Percentiles rank a stretch among this genome's conserved stretches.
phyloP scores from a whole-genome alignment of 2,329 filamentous ascomycete species.

The Cytospora piceicola region DNA sequence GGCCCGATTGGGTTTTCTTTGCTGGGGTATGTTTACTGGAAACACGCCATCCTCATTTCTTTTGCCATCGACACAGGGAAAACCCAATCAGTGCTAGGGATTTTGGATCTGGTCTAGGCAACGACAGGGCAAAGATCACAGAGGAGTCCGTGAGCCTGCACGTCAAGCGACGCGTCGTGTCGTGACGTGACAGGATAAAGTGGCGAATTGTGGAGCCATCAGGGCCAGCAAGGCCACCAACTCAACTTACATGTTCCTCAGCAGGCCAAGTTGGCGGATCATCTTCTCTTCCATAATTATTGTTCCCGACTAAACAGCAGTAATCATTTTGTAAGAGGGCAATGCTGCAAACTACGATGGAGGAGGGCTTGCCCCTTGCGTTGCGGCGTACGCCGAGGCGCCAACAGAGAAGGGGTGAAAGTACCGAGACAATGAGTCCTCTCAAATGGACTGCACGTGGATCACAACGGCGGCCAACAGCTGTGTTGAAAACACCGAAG shows the following conservation, averaged over 20 bases:
- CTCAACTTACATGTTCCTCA: not conserved
- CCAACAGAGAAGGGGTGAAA: not conserved
- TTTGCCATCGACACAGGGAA: not conserved
- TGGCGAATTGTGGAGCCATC: constrained; percentile 2
- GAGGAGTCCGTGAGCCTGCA: constrained; percentile 3
- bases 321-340: not conserved
- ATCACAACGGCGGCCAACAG: not conserved
- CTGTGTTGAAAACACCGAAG: not conserved
- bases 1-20: not conserved
- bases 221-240: not conserved
- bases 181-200: constrained; percentile 3
- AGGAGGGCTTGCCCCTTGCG: constrained; percentile 13
- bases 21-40: not conserved
- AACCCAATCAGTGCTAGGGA: not conserved
- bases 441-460: not conserved
- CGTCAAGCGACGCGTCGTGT: constrained; percentile 2
- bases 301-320: not conserved
- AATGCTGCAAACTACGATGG: not conserved
- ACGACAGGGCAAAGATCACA: not conserved
- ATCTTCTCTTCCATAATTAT: not conserved
- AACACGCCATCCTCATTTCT: not conserved
- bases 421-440: not conserved
- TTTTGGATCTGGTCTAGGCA: not conserved
- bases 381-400: constrained; percentile 24
- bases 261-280: not conserved